Base-by-base conservation (phyloP, 768 basidiomycete species). In the Pseudohyphozyma bogoriensis region DNA sequence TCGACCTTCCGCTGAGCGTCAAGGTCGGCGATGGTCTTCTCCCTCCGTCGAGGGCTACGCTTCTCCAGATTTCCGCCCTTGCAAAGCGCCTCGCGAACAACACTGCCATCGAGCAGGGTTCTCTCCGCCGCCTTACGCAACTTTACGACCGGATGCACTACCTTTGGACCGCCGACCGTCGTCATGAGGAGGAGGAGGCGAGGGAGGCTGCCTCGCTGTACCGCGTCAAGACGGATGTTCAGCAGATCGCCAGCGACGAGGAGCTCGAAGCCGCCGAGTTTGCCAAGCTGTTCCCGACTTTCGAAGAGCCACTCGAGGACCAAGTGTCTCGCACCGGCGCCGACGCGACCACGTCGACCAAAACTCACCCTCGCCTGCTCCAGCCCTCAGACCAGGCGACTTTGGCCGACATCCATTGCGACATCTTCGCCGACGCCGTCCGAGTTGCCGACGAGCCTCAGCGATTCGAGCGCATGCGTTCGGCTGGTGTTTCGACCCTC, bases 211-310 rank as follows among this genome's bases (percentile, higher is more conserved):
- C 80, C 31, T 85, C 86, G 26, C 74, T 97, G 4, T 99, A 97
- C 76, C 83, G 85, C 29, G 77, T 78, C 50, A 81, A 79, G 40
- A 78, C 78, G 45, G 70, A 78, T 29, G 78, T 81, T 18, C 74
- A 86, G 50, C 75, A 79, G 32, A 78, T 78, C 32, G 72, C 78
- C 13, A 80, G 79, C 16, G 91, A 92, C 60, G 81, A 81, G 7
- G 86, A 89, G 68, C 70, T 80, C 39, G 89, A 95, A 70, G 87
- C 86, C 72, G 78, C 79, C 63, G 95, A 97, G 66, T 89, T 97
- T 69, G 74, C 83, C 47, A 75, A 81, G 8, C 72, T 97, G 32
- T 99, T 99, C 74, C 95, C 95, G 16, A 82, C 82, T 15, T 93
- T 83, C 66, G 86, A 85, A 2, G 58, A 59, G 24, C 42, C 36